Percentiles rank a stretch among this genome's conserved stretches.
phyloP scores from a whole-genome alignment of 345 rosid species.

The Kernera saxatilis region DNA sequence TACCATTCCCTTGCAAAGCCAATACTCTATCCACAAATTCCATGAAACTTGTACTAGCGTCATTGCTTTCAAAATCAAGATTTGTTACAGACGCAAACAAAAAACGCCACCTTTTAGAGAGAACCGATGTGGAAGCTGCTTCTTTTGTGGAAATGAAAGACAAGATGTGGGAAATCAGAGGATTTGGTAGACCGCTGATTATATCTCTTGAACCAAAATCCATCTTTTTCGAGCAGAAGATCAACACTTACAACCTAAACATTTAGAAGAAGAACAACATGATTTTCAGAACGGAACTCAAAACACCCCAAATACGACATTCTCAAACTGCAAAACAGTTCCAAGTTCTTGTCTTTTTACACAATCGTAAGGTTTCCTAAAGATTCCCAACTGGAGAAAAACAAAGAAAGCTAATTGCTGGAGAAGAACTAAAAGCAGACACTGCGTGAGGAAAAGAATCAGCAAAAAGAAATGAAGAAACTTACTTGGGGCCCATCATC shows the following conservation, averaged over 20 bases:
- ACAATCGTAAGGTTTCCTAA: not conserved
- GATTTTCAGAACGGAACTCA: not conserved
- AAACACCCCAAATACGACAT: not conserved
- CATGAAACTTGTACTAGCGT: not conserved
- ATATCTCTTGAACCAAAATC: not conserved
- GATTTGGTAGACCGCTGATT: conserved; percentile 11
- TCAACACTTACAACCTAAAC: not conserved
- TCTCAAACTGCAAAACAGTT: not conserved
- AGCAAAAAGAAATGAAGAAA: not conserved
- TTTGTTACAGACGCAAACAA: conserved; percentile 8
- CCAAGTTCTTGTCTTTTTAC: not conserved
- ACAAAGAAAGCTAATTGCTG: not conserved
- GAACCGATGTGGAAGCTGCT: conserved; percentile 17
- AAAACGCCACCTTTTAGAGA: not conserved
- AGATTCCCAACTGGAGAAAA: not conserved
- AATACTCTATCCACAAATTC: conserved; percentile 7
- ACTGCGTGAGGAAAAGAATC: not conserved
- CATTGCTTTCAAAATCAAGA: not conserved
- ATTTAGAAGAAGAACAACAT: not conserved
- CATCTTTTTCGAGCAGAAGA: not conserved
- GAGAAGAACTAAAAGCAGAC: not conserved
- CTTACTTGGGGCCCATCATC: not conserved
- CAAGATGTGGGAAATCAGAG: not conserved
- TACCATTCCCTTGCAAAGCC: not conserved
- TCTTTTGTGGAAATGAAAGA: conserved; percentile 19